Conservation (phyloP, 129 eudicot species). For the Silybum marianum region DNA sequence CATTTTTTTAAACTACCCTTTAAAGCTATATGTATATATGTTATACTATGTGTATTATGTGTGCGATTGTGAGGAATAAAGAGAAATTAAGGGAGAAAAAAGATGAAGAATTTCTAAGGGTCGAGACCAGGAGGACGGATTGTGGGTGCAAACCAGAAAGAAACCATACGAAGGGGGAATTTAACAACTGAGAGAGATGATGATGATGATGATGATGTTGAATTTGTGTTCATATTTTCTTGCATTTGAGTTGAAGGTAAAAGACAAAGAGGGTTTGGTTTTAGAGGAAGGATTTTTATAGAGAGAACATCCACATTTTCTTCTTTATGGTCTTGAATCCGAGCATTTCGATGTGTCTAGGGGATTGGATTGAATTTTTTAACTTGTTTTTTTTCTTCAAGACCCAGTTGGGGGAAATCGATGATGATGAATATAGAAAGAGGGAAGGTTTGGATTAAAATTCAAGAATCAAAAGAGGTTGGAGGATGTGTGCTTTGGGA, state of each 20-base stretch:
- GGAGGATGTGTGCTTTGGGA: constrained; percentile 12
- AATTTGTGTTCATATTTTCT: constrained; percentile 46
- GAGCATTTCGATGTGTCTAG: constrained; percentile 47
- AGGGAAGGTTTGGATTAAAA: background rate
- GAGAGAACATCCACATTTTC: constrained; percentile 76
- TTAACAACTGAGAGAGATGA: constrained; percentile 36
- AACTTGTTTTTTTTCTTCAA: background rate
- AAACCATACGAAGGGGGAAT: constrained; percentile 52
- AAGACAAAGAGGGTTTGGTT: constrained; percentile 28
- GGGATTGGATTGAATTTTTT: background rate
- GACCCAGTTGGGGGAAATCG: constrained; percentile 43
- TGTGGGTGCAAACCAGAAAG: constrained; percentile 86
- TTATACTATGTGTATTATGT: constrained; percentile 17
- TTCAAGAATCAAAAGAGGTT: constrained; percentile 35
- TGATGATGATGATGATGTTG: constrained; percentile 13
- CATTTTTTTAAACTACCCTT: constrained; percentile 40
- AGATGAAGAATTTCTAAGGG: constrained; percentile 39
- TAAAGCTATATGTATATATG: constrained; percentile 4
- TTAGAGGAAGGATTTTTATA: constrained; percentile 24
- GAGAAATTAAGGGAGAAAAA: background rate
- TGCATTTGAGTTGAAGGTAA: constrained; percentile 30
- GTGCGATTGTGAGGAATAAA: constrained; percentile 22
- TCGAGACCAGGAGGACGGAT: constrained; percentile 88
- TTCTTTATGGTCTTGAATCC: constrained; percentile 54
- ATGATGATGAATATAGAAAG: constrained; percentile 41